phyloP scores from a whole-genome alignment of 2,329 filamentous ascomycete genomes.

The Moelleriella libera region DNA sequence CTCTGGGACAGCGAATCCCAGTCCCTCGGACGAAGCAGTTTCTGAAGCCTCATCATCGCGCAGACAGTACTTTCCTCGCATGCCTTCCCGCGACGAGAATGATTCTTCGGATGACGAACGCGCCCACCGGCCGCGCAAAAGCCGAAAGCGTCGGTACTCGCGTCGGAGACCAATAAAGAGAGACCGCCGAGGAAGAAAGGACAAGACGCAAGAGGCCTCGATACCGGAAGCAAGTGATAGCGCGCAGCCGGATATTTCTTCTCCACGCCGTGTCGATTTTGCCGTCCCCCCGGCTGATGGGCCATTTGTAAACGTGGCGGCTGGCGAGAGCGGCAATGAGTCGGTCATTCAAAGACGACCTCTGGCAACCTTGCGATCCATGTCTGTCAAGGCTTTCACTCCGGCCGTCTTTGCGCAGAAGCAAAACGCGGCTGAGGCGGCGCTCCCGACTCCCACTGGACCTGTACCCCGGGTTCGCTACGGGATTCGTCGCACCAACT shows the following conservation, averaged over 20 bases:
- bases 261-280: conserved; percentile 45
- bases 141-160: conserved; percentile 16
- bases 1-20: conserved; percentile 15
- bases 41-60: conserved; percentile 24
- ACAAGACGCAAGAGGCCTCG: conserved; percentile 15
- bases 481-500: conserved; percentile 60
- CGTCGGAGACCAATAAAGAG: conserved; percentile 22
- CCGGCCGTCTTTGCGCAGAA: conserved; percentile 54
- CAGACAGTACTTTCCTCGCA: conserved; percentile 19
- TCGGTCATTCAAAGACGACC: conserved; percentile 18
- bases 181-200: conserved; percentile 25
- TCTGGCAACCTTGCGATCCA: conserved; percentile 38
- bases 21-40: conserved; percentile 20
- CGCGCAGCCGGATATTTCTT: conserved; percentile 8
- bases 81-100: conserved; percentile 25
- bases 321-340: conserved; percentile 11
- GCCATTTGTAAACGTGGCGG: conserved; percentile 11
- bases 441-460: conserved; percentile 20
- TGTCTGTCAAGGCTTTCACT: conserved; percentile 53
- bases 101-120: conserved; percentile 32
- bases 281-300: conserved; percentile 19
- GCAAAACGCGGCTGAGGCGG: conserved; percentile 11
- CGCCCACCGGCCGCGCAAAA: conserved; percentile 16
- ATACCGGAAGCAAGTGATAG: conserved; percentile 11
- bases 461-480: conserved; percentile 43